These are phyloP conservation scores for Rhizopus sp. DNA, from an alignment of 371 early-diverging fungal species.

Conservation along the genomic window DNA sequence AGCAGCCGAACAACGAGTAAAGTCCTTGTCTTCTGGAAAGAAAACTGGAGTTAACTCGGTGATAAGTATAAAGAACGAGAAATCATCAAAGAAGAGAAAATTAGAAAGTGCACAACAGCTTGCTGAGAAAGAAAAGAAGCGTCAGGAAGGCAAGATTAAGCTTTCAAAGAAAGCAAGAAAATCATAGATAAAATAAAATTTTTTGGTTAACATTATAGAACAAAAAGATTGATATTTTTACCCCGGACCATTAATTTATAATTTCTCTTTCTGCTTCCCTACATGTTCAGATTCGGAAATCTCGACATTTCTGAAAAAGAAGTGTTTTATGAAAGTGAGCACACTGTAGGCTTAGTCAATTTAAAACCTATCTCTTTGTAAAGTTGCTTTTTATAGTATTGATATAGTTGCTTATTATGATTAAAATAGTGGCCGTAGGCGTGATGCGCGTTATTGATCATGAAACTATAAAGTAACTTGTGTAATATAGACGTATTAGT, in stretches of 20 bases:
- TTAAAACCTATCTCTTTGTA: constrained; percentile 83
- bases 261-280: too few species aligned
- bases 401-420: not conserved
- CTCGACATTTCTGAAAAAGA: constrained; percentile 23
- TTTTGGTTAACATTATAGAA: too few species aligned
- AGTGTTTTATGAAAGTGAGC: constrained; percentile 69
- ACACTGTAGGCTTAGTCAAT: constrained; percentile 81
- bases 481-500: constrained; percentile 10
- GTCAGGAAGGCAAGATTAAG: constrained; percentile 50
- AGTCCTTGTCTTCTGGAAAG: constrained; percentile 40
- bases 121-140: constrained; percentile 55
- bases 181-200: constrained; percentile 27
- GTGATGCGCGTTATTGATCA: not conserved
- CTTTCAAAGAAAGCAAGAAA: constrained; percentile 51
- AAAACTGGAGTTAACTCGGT: constrained; percentile 59
- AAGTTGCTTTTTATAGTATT: constrained; percentile 3
- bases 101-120: constrained; percentile 50
- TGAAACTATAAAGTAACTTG: not conserved
- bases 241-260: too few species aligned
- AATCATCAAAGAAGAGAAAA: constrained; percentile 71
- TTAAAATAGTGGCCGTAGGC: constrained; percentile 10
- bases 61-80: constrained; percentile 75
- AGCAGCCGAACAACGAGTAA: constrained; percentile 60
- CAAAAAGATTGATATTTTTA: too few species aligned
- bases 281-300: constrained; percentile 5